These are phyloP conservation scores for Lasiodiplodia sp. DNA, from an alignment of 2,329 filamentous ascomycete genomes.

Conservation along the genomic window DNA sequence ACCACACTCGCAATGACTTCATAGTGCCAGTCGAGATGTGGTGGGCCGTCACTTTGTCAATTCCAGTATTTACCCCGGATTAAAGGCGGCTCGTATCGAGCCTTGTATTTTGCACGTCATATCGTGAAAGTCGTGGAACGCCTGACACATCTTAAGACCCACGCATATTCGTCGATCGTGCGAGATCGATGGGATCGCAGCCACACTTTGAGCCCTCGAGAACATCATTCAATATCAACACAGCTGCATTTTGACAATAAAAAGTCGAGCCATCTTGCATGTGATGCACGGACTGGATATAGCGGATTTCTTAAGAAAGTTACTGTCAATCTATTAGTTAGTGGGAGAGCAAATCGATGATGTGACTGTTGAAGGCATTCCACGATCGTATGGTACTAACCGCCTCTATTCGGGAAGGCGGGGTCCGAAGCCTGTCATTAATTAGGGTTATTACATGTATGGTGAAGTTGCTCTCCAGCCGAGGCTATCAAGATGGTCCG, in stretches of 20 bases:
- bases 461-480: not conserved
- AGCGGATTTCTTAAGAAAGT: not conserved
- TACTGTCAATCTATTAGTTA: not conserved
- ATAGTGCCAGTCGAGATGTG: not conserved
- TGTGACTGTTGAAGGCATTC: not conserved
- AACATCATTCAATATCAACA: not conserved
- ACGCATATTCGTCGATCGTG: not conserved
- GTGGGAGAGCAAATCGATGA: not conserved
- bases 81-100: not conserved
- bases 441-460: not conserved
- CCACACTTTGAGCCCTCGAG: not conserved
- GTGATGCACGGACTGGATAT: not conserved
- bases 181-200: too few species aligned
- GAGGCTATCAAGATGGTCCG: not conserved
- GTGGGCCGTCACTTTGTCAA: not conserved
- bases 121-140: not conserved
- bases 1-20: not conserved
- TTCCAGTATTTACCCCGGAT: not conserved
- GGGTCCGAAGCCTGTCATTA: too few species aligned
- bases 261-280: not conserved
- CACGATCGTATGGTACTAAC: not conserved
- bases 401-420: not conserved
- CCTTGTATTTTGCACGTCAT: not conserved
- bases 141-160: not conserved
- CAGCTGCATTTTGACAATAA: not conserved